Evolutionary conservation across 2,329 filamentous ascomycete species (phyloP), one percentile per base, ranked within the genome.

Genomic region (Rutstroemia sp.): DNA sequence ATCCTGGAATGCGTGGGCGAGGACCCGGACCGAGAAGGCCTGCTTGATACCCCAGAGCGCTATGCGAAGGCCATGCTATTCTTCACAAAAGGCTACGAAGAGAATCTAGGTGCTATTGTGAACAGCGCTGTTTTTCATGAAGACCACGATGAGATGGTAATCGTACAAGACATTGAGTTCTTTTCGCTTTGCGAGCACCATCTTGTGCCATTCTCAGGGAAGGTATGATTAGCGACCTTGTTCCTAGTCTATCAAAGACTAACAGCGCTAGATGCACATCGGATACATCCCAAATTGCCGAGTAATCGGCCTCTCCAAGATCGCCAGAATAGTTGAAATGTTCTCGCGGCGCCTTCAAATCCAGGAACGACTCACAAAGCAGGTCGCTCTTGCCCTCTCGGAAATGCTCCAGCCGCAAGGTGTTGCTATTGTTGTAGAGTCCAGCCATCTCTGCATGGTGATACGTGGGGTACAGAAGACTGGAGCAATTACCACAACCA

Each of bases 101-200:
- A 95, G 75, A 95, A 95, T 65, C 81, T 96, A 57, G 79, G 83
- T 58, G 87, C 92, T 67, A 86, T 96, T 61, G 87, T 96, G 60
- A 96, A 96, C 69, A 82, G 84, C 48, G 92, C 92, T 19, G 86
- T 96, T 51, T 97, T 96, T 73, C 86, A 95, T 67, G 92, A 96
- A 72, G 89, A 92, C 62, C 90, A 96, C 69, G 91, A 95, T 67
- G 92, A 96, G 73, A 82, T 96, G 75, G 90, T 96, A 40, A 95
- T 96, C 65, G 89, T 96, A 59, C 95, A 94, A 75, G 91, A 96
- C 67, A 96, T 97, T 68, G 91, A 96, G 68, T 82, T 96, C 19
- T 95, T 90, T 72, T 92, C 87, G 59, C 77, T 96, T 47, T 96
- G 92, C 76, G 92, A 97, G 75, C 92, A 97, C 70, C 92, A 97